Evolutionary conservation across 371 early-diverging fungal genomes (phyloP).

Genomic region (Fennellomyces sp.): DNA sequence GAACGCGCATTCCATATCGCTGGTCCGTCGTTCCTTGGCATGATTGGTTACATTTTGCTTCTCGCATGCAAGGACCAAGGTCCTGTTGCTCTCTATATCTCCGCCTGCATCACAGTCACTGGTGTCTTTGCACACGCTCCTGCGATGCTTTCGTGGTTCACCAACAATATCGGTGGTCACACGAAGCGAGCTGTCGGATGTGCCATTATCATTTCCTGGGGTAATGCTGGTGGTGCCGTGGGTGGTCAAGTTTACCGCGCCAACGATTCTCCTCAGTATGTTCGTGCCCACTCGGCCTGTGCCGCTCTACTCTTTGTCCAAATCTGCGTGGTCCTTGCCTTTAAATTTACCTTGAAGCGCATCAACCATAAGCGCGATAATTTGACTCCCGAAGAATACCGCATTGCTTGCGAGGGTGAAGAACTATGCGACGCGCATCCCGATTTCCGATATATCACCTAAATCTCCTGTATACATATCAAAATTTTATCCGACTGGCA

Average conservation of each 20-base stretch:
- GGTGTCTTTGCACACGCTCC: slow-evolving; percentile 64
- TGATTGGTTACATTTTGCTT: slow-evolving; percentile 67
- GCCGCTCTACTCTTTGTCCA: slow-evolving; percentile 43
- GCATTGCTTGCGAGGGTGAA: slow-evolving; percentile 42
- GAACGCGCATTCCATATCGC: slow-evolving; percentile 70
- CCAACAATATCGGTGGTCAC: slow-evolving; percentile 65
- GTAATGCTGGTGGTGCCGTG: slow-evolving; percentile 57
- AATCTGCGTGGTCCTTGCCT: slow-evolving; percentile 35
- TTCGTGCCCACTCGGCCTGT: slow-evolving; percentile 49
- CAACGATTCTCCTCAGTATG: slow-evolving; percentile 60
- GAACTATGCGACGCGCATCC: slow-evolving; percentile 50
- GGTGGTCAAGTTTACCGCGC: slow-evolving; percentile 66
- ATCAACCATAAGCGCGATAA: slow-evolving; percentile 61
- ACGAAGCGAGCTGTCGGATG: slow-evolving; percentile 66
- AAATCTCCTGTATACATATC: too few relatives aligned
- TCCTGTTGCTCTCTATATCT: slow-evolving; percentile 43
- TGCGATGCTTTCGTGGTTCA: slow-evolving; percentile 65
- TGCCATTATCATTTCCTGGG: slow-evolving; percentile 63
- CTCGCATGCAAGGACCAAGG: slow-evolving; percentile 35
- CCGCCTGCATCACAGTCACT: slow-evolving; percentile 53
- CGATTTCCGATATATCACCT: neutral
- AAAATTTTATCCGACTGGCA: too few relatives aligned
- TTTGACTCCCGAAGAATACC: slow-evolving; percentile 54
- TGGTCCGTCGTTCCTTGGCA: slow-evolving; percentile 58
- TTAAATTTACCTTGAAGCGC: slow-evolving; percentile 44